Percentiles rank a stretch among this genome's conserved stretches.
Conservation (phyloP, 202 grass and related monocot genomes). For the Alloteropsis angusta region DNA sequence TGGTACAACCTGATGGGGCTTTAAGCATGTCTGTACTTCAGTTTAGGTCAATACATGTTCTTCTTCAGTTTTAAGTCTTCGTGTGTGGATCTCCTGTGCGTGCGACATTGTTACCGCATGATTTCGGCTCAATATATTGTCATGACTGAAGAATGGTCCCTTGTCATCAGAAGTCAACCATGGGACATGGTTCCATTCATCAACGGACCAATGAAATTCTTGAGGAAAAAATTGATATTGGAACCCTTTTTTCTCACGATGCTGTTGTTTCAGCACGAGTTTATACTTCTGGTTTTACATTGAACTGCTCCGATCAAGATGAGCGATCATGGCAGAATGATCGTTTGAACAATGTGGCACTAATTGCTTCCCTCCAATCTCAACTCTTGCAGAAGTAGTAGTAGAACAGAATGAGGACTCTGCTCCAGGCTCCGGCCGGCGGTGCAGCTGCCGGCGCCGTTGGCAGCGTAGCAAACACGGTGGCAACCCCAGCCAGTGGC, state of each 20-base stretch:
- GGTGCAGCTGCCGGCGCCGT: not conserved
- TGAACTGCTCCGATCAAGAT: not conserved
- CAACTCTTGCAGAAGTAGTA: not conserved
- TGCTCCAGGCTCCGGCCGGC: constrained; percentile 16
- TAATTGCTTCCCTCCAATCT: not conserved
- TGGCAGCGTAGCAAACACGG: not conserved
- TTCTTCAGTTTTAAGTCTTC: not conserved
- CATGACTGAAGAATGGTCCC: not conserved
- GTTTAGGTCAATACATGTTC: not conserved
- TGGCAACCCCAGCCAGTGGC: not conserved
- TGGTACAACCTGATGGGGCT: not conserved
- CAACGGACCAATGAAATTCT: not conserved
- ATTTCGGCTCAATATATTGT: not conserved
- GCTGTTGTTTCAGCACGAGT: not conserved
- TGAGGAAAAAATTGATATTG: not conserved
- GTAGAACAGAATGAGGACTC: constrained; percentile 18
- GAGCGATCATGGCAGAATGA: not conserved
- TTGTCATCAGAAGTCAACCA: not conserved
- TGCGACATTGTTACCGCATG: not conserved
- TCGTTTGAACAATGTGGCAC: not conserved
- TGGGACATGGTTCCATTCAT: not conserved
- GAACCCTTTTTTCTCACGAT: not conserved
- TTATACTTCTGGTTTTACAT: not conserved
- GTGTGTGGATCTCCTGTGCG: not conserved
- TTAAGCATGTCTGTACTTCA: not conserved